Base-by-base conservation (phyloP, 345 rosid species). In the Camelina neglecta region DNA sequence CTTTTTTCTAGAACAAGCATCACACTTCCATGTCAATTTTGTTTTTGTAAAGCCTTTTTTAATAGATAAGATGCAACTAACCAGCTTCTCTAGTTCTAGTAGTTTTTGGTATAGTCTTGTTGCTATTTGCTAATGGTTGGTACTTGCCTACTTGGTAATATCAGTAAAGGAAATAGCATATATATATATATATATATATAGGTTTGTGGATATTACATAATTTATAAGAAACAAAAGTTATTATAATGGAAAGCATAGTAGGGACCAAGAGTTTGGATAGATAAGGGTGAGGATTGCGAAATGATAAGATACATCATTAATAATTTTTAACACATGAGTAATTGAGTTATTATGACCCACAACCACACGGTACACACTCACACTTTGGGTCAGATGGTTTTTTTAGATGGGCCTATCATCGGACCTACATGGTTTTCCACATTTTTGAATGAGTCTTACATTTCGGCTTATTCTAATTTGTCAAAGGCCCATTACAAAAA, bases 301-400 rank as follows among this genome's bases (percentile, higher is more conserved):
- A 75, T 53, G 69, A 69, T 68, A 41, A 69, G 48, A 44, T 18
- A 60, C 73, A 67, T 51, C 38, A 63, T 63, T 63, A 15, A 63
- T 63, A 15, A 29, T 26, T 35, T 35, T 1, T 1, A 35, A 35
- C 11, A 10, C 42, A 9, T 21, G 69, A 7, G 68, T 66, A 38
- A 67, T 49, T 67, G 68, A 75, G 23, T 31, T 16, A 33, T 75
- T 12, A 33, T 75, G 79, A 62, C 69, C 79, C 74, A 68, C 74
- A 75, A 75, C 38, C 79, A 59, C 58, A 75, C 67, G 67, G 78
- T 75, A 49, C 73, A 75, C 68, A 75, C 73, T 18, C 67, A 24
- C 72, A 65, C 50, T 67, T 66, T 58, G 50, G 72, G 72, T 65
- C 67, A 66, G 5, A 1, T 18, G 66, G 73, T 59, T 50, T 50